phyloP scores from a whole-genome alignment of 2,329 filamentous ascomycete species.

The Stromatinia cepivora region DNA sequence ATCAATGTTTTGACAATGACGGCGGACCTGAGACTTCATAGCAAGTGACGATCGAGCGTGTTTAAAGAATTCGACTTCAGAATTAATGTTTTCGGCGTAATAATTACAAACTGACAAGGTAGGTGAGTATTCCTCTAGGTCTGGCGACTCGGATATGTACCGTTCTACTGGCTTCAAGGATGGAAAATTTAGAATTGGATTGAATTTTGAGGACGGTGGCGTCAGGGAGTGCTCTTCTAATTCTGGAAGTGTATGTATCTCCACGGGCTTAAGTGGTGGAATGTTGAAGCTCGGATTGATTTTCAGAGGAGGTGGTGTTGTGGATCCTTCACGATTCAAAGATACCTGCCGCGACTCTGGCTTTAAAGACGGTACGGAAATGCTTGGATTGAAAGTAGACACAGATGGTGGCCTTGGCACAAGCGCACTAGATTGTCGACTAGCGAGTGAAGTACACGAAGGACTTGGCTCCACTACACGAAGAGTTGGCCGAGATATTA shows the following conservation, averaged over 20 bases:
- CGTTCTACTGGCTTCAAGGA: slow-evolving; percentile 6
- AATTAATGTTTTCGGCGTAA: slow-evolving; percentile 27
- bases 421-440: slow-evolving; percentile 8
- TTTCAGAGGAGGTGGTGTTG: slow-evolving; percentile 27
- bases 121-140: slow-evolving; percentile 27
- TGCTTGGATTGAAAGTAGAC: slow-evolving; percentile 32
- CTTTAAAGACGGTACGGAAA: slow-evolving; percentile 26
- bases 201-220: slow-evolving; percentile 31
- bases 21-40: slow-evolving; percentile 26
- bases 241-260: slow-evolving; percentile 1
- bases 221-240: slow-evolving; percentile 23
- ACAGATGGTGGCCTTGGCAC: slow-evolving; percentile 31
- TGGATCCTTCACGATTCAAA: slow-evolving; percentile 1
- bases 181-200: slow-evolving; percentile 27
- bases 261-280: slow-evolving; percentile 20
- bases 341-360: not conserved
- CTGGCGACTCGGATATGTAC: slow-evolving; percentile 12
- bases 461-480: slow-evolving; percentile 26
- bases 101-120: slow-evolving; percentile 34
- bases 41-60: slow-evolving; percentile 16
- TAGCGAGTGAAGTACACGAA: slow-evolving; percentile 24
- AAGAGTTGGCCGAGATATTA: slow-evolving; percentile 23
- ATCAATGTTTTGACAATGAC: slow-evolving; percentile 28
- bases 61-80: slow-evolving; percentile 33
- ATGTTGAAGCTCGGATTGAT: slow-evolving; percentile 32